These are phyloP conservation scores for Sarcomyxa edulis DNA, from an alignment of 768 basidiomycete species.

Conservation along the genomic window DNA sequence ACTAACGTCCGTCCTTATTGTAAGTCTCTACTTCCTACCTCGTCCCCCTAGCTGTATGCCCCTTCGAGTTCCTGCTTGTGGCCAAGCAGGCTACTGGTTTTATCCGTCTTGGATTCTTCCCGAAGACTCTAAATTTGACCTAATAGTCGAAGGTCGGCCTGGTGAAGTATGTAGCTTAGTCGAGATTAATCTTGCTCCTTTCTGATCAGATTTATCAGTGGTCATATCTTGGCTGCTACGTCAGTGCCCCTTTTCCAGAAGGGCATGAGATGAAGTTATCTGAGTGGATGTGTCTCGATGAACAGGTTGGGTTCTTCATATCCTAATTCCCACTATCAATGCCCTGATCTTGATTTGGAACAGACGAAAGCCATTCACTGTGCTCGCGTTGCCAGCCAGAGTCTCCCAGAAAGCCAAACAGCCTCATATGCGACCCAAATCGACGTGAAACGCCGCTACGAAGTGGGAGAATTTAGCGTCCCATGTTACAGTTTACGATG, in stretches of 20 bases:
- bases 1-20: not conserved
- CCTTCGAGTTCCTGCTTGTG: constrained; percentile 16
- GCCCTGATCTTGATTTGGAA: not conserved
- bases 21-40: constrained; percentile 19
- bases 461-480: constrained; percentile 17
- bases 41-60: constrained; percentile 23
- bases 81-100: constrained; percentile 25
- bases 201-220: constrained; percentile 13
- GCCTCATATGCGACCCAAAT: constrained; percentile 7
- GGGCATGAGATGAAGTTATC: constrained; percentile 21
- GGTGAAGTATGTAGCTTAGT: constrained; percentile 12
- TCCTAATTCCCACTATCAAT: no score
- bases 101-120: constrained; percentile 12
- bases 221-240: constrained; percentile 22
- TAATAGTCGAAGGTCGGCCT: constrained; percentile 19
- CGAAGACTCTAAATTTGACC: constrained; percentile 15
- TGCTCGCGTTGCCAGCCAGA: constrained; percentile 11
- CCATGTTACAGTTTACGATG: constrained; percentile 21
- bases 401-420: constrained; percentile 1
- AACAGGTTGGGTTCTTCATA: constrained; percentile 19
- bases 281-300: constrained; percentile 24
- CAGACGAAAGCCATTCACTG: constrained; percentile 18
- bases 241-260: constrained; percentile 10
- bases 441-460: constrained; percentile 16
- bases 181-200: not conserved